Base-by-base conservation (phyloP, 306 rosid species). In the Ochetophila trinervis region DNA sequence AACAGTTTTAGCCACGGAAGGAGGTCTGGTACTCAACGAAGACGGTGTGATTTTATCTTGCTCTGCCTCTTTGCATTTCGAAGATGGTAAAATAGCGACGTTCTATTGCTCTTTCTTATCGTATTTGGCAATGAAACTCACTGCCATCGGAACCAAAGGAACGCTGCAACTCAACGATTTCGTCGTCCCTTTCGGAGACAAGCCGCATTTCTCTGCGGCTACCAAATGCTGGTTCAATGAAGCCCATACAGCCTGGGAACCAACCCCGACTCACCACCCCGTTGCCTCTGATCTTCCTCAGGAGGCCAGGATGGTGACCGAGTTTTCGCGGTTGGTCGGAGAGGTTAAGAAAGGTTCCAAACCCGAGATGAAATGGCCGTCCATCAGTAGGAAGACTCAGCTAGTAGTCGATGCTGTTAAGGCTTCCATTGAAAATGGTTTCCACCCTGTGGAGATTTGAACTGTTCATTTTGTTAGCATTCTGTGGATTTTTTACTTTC, bases 301-400 rank as follows among this genome's bases (percentile, higher is more conserved):
- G 69, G 98, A 89, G 79, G 90, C 30, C 67, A 81, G 45, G 48
- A 85, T 92, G 98, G 92, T 92, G 34, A 73, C 62, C 1, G 96
- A 89, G 53, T 89, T 92, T 76, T 50, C 92, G 20, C 76, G 78
- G 35, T 67, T 92, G 91, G 98, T 92, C n/a, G 74, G 73, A 0
- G 74, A 49, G 49, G 73, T 89, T 63, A 89, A 85, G 63, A 75
- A 79, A 13, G 83, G 80, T 48, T 35, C 73, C 2, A 80, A 81
- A 74, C 92, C 98, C 1, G 96, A 85, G 74, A 80, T 66, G 53
- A 80, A 85, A 66, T 92, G 98, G 98, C 86, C 89, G 17, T 62
- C 76, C 5, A 78, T 85, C 44, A 82, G 86, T 72, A 66, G 95
- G 84, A 92, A 89, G 80, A 92, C 98, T n/a, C 98, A 92, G 76